These are phyloP conservation scores for Colletotrichum theobromicola DNA, from an alignment of 2,329 filamentous ascomycete species.

Conservation along the genomic window DNA sequence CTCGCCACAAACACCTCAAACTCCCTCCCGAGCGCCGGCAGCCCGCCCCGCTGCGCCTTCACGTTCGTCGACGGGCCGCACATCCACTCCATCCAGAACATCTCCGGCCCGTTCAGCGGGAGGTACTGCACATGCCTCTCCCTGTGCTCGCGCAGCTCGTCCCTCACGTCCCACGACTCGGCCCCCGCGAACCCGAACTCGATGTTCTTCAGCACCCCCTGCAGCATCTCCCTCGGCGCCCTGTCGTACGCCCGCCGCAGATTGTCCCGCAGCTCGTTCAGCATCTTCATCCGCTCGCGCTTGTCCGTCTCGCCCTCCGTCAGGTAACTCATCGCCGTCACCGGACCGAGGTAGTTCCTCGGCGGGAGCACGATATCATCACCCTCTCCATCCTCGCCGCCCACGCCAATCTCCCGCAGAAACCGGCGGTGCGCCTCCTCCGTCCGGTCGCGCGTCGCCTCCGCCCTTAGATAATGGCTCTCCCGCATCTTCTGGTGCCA, in stretches of 20 bases:
- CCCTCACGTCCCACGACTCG: not conserved
- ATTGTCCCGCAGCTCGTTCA: slow-evolving; percentile 23
- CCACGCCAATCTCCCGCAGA: not conserved
- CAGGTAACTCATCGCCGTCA: slow-evolving; percentile 26
- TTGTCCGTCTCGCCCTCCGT: slow-evolving; percentile 29
- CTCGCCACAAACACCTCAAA: slow-evolving; percentile 36
- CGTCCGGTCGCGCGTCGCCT: slow-evolving; percentile 26
- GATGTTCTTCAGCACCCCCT: slow-evolving; percentile 22
- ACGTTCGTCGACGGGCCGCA: slow-evolving; percentile 24
- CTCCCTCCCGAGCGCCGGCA: not conserved
- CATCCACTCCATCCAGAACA: slow-evolving; percentile 15
- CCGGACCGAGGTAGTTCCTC: slow-evolving; percentile 34
- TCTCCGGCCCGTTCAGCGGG: not conserved
- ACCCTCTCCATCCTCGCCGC: not conserved
- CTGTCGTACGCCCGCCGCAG: slow-evolving; percentile 26
- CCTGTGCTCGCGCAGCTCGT: not conserved
- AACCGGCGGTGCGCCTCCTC: slow-evolving; percentile 22
- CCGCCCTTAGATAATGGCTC: slow-evolving; percentile 26
- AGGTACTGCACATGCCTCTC: not conserved
- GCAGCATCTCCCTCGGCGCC: slow-evolving; percentile 33
- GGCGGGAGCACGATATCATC: slow-evolving; percentile 25
- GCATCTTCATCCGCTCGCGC: slow-evolving; percentile 28
- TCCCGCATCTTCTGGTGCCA: slow-evolving; percentile 30
- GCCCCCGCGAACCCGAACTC: not conserved
- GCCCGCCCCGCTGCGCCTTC: slow-evolving; percentile 22